phyloP scores from a whole-genome alignment of 306 rosid species.

The Prinsepia uniflora region DNA sequence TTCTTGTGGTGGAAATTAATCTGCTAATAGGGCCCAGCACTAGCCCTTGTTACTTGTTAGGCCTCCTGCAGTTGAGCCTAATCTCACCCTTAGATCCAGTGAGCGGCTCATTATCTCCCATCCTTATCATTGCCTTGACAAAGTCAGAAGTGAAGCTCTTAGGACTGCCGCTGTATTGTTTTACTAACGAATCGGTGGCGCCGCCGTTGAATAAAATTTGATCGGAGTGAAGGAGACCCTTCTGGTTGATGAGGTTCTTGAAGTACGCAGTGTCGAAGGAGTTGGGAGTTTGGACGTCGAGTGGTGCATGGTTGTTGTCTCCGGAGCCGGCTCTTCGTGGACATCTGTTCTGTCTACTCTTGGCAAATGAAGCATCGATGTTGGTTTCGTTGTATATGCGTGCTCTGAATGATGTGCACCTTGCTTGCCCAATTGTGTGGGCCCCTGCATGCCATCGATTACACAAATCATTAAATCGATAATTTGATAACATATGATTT shows the following conservation, averaged over 20 bases:
- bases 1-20: background rate
- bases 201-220: conserved; percentile 63
- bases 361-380: conserved; percentile 56
- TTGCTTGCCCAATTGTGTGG: conserved; percentile 74
- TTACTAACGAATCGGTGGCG: conserved; percentile 60
- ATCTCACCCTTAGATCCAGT: conserved; percentile 74
- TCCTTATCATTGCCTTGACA: conserved; percentile 58
- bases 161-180: conserved; percentile 30
- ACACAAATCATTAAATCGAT: background rate
- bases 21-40: too few relatives aligned
- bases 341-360: conserved; percentile 36
- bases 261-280: conserved; percentile 60
- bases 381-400: conserved; percentile 51
- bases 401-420: conserved; percentile 49
- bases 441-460: conserved; percentile 35
- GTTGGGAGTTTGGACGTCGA: conserved; percentile 50
- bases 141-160: conserved; percentile 48
- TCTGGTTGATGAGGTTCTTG: conserved; percentile 50
- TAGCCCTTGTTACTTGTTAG: conserved; percentile 15
- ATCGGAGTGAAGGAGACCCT: conserved; percentile 74
- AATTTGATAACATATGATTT: background rate
- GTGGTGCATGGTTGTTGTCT: conserved; percentile 45
- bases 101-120: conserved; percentile 67
- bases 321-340: conserved; percentile 44
- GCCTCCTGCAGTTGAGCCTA: conserved; percentile 58